Percentiles rank a stretch among this genome's conserved stretches.
Evolutionary conservation across 2,329 filamentous ascomycete genomes (phyloP).

Genomic region (Fusarium sp.): DNA sequence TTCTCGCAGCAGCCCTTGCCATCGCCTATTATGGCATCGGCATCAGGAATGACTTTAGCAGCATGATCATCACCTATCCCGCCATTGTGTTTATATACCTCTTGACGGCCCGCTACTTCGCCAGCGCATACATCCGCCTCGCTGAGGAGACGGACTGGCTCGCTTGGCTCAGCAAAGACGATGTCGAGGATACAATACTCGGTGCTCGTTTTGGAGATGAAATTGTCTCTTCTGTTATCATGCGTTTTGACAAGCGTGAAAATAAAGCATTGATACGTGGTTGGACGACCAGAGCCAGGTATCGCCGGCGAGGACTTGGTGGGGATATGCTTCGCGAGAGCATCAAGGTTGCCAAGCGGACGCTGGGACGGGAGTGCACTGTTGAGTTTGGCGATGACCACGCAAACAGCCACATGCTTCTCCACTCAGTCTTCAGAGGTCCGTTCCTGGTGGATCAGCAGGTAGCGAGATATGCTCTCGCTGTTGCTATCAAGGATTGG

Average conservation of each 20-base stretch:
- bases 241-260: constrained; percentile 63
- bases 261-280: constrained; percentile 76
- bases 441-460: constrained; percentile 66
- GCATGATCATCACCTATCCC: constrained; percentile 65
- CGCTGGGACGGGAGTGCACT: constrained; percentile 68
- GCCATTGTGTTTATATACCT: constrained; percentile 73
- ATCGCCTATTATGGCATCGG: constrained; percentile 56
- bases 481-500: constrained; percentile 41
- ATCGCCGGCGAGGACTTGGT: constrained; percentile 77
- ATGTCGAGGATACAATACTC: constrained; percentile 65
- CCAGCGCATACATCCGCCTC: constrained; percentile 69
- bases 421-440: constrained; percentile 69
- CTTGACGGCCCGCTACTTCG: constrained; percentile 68
- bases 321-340: constrained; percentile 77
- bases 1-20: constrained; percentile 55
- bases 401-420: constrained; percentile 73
- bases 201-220: constrained; percentile 73
- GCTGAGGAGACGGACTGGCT: constrained; percentile 72
- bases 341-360: constrained; percentile 70
- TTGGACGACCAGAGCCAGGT: constrained; percentile 80
- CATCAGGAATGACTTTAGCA: constrained; percentile 61
- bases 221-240: constrained; percentile 75
- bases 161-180: constrained; percentile 61
- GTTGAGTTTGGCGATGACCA: constrained; percentile 80
- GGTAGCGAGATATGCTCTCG: constrained; percentile 61